Conservation (phyloP, 2,329 filamentous ascomycete genomes). For the Cyclaneusma minus region DNA sequence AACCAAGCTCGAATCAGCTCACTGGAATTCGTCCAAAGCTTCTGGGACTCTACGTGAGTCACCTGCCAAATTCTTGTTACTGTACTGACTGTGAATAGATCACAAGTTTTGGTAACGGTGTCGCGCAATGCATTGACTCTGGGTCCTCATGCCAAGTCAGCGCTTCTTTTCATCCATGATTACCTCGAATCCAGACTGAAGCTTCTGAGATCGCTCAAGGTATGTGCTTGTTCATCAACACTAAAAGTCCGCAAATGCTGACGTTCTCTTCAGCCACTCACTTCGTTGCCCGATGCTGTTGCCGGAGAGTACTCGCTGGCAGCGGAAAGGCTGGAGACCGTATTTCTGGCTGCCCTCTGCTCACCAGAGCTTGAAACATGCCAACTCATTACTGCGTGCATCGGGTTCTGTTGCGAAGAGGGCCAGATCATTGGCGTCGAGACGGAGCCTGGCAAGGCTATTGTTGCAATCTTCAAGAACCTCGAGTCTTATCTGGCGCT, state of each 20-base stretch:
- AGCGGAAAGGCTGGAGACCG: conserved; percentile 41
- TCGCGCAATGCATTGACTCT: conserved; percentile 14
- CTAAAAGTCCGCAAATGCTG: too few relatives aligned
- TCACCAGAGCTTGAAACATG: conserved; percentile 51
- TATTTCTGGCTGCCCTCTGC: conserved; percentile 47
- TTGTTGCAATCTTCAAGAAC: conserved; percentile 41
- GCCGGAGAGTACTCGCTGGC: too few relatives aligned
- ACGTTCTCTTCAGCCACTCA: too few relatives aligned
- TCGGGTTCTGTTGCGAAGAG: conserved; percentile 47
- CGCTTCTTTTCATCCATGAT: conserved; percentile 27
- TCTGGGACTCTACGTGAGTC: conserved; percentile 21
- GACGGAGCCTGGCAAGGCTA: conserved; percentile 31
- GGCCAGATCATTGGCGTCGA: conserved; percentile 36
- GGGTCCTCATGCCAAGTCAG: conserved; percentile 11
- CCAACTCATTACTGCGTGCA: conserved; percentile 45
- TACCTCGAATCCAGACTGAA: conserved; percentile 40
- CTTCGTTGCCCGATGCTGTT: too few relatives aligned
- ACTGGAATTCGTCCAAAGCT: conserved; percentile 13
- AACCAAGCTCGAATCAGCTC: conserved; percentile 8
- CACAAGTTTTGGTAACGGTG: conserved; percentile 14
- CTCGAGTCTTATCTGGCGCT: conserved; percentile 45
- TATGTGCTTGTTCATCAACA: conserved; percentile 8
- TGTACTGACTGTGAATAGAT: conserved; percentile 8
- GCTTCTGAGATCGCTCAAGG: conserved; percentile 25
- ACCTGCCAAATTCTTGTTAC: not conserved